Base-by-base conservation (phyloP, 2,329 filamentous ascomycete species). In the Coleophoma cylindrospora region DNA sequence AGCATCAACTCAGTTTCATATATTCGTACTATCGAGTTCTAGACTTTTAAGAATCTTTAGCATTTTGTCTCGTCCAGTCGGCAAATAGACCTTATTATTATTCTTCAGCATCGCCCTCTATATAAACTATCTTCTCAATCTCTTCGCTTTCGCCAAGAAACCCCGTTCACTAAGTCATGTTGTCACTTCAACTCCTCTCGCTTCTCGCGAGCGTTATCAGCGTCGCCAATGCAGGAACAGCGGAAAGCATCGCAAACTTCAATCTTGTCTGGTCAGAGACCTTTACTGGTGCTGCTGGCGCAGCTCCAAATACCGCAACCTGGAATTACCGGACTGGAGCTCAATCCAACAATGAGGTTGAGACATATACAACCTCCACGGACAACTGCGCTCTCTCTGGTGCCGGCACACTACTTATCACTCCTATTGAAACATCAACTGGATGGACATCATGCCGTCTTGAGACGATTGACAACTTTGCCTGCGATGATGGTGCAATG, bases 401-500 rank as follows among this genome's bases (percentile, higher is more conserved):
- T 40, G 12, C 4, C 12, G 45, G 47, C 15, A 50, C 56, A 11
- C 50, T 61, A n/a, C 48, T 55, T 37, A 54, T 61, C 45, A 53
- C 51, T 3, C 58, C 58, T 10, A 32, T 44, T n/a, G 32, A 54
- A 14, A 44, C 45, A 22, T 43, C 40, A 17, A 38, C 44, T 43
- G 54, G 56, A 10, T 61, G 58, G 57, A 57, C 53, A n/a, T 57
- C 55, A 32, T 61, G 58, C 54, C 57, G 57, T 33, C 37, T 61
- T n/a, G 56, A 59, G 47, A 44, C 58, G 6, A 21, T 32, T 4
- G 38, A 48, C 2, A 13, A 47, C n/a, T 59, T 57, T 48, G 32
- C 38, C 7, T 47, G 54, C 9, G 40, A 47, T 15, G 17, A 49
- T 4, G 58, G 58, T 21, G 33, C 33, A 6, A 52, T 59, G 34